Evolutionary conservation across 371 early-diverging fungal species (phyloP).

Genomic region (Actinomortierella ambigua): DNA sequence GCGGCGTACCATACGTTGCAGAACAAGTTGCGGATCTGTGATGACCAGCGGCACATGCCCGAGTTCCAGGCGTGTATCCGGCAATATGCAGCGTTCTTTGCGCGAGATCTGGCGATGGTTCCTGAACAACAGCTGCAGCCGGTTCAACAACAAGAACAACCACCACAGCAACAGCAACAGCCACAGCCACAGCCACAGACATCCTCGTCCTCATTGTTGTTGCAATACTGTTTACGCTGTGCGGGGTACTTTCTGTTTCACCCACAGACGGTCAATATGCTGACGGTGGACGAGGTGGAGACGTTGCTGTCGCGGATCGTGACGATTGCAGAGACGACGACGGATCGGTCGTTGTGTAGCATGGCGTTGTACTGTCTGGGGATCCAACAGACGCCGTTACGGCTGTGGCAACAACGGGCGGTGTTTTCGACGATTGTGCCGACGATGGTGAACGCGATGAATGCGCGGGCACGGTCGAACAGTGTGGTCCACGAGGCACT

Average conservation of each 20-base stretch:
- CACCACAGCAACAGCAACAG: background rate
- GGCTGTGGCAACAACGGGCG: conserved; percentile 3
- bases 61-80: conserved; percentile 16
- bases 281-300: conserved; percentile 13
- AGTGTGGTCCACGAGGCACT: background rate
- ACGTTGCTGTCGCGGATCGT: background rate
- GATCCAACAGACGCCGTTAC: conserved; percentile 11
- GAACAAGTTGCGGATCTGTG: conserved; percentile 11
- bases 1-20: conserved; percentile 12
- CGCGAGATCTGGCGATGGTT: conserved; percentile 16
- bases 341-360: conserved; percentile 5
- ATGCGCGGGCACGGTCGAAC: too few species aligned
- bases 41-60: conserved; percentile 8
- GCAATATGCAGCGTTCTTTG: conserved; percentile 7
- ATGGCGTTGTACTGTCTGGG: conserved; percentile 24
- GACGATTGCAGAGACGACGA: conserved; percentile 1
- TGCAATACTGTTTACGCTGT: conserved; percentile 17
- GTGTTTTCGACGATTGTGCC: background rate
- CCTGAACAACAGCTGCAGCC: conserved; percentile 12
- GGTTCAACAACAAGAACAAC: background rate
- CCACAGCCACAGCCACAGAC: background rate
- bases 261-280: conserved; percentile 10
- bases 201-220: background rate
- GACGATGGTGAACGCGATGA: background rate
- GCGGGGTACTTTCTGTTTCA: conserved; percentile 16